These are phyloP conservation scores for Pyronema omphalodes DNA, from an alignment of 495 filamentous ascomycete genomes.

Conservation along the genomic window DNA sequence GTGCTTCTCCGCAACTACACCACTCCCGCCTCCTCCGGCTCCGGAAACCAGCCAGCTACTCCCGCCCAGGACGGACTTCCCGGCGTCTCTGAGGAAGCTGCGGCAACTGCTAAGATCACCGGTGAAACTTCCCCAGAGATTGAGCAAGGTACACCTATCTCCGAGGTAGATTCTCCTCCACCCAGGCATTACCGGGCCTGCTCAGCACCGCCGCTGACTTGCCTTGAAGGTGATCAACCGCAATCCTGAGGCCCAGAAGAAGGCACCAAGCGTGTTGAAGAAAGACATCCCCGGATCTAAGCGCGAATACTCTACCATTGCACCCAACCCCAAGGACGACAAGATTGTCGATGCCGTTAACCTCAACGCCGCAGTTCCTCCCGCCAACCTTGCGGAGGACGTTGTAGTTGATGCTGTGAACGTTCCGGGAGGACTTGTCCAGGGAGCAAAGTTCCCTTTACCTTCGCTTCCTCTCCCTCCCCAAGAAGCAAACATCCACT, in stretches of 20 bases:
- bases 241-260: constrained; percentile 41
- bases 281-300: constrained; percentile 26
- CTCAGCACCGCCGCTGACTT: neutral
- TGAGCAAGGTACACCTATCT: constrained; percentile 42
- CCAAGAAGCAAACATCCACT: constrained; percentile 39
- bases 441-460: constrained; percentile 55
- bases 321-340: neutral
- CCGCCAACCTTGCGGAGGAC: constrained; percentile 12
- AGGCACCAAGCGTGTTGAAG: constrained; percentile 51
- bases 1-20: neutral
- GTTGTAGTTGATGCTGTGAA: constrained; percentile 1
- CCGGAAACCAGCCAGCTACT: constrained; percentile 20
- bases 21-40: constrained; percentile 1
- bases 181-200: neutral
- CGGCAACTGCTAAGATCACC: constrained; percentile 36
- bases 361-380: constrained; percentile 10
- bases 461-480: constrained; percentile 46
- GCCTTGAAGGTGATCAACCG: constrained; percentile 41
- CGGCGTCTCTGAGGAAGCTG: constrained; percentile 47
- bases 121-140: constrained; percentile 39
- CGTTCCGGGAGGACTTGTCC: constrained; percentile 21
- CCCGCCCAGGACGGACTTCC: constrained; percentile 39
- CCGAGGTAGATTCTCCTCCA: constrained; percentile 35
- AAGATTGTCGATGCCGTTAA: neutral
- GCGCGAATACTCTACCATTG: constrained; percentile 15